These are phyloP conservation scores for Closterium sp. DNA, from an alignment of 139 green algal genomes.

Conservation along the genomic window DNA sequence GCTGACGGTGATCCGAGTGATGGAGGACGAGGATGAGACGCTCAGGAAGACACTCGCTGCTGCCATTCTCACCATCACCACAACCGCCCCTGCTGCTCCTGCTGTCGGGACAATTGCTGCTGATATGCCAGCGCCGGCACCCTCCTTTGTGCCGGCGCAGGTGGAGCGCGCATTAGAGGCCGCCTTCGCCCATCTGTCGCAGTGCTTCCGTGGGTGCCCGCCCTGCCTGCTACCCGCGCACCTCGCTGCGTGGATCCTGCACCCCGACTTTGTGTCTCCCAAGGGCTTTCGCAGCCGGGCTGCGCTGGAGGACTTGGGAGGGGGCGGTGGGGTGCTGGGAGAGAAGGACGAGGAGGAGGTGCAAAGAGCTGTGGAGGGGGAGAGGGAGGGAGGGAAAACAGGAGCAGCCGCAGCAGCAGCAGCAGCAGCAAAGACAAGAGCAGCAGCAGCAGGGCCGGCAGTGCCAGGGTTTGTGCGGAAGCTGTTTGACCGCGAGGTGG, in stretches of 20 bases:
- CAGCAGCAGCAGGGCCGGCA: not conserved
- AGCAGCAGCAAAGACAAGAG: not conserved
- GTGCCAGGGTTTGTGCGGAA: not conserved
- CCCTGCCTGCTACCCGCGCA: not conserved
- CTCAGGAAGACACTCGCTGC: slow-evolving; percentile 23
- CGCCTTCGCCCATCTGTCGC: slow-evolving; percentile 25
- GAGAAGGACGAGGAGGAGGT: slow-evolving; percentile 84
- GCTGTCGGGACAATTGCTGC: too few species aligned
- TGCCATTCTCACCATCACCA: slow-evolving; percentile 4
- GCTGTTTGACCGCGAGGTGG: not conserved
- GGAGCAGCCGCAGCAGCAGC: not conserved
- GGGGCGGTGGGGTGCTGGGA: slow-evolving; percentile 38
- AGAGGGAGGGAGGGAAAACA: not conserved
- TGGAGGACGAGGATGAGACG: slow-evolving; percentile 76
- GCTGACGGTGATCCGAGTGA: slow-evolving; percentile 56
- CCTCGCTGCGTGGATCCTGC: slow-evolving; percentile 28
- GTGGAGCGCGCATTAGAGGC: slow-evolving; percentile 35
- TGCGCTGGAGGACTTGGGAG: not conserved
- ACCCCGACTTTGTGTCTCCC: not conserved
- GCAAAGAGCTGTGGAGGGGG: slow-evolving; percentile 47
- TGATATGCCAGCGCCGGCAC: not conserved
- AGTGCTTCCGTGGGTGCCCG: not conserved
- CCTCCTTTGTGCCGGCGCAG: slow-evolving; percentile 11
- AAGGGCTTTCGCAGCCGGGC: not conserved
- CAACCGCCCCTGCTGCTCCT: not conserved